Evolutionary conservation across 2,329 filamentous ascomycete genomes (phyloP).

Genomic region (Epichloe scottii): DNA sequence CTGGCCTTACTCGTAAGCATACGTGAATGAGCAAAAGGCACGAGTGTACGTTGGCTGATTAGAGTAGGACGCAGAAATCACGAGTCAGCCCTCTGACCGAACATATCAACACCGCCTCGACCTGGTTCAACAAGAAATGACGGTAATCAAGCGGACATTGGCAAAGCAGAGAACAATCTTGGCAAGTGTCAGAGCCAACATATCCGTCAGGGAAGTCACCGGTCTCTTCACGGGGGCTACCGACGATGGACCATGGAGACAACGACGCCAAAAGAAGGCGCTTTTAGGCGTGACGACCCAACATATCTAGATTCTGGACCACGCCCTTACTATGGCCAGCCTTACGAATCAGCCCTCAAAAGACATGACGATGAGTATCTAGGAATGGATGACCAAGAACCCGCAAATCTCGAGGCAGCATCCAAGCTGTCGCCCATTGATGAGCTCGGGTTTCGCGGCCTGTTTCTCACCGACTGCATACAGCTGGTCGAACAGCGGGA

Average conservation of each 20-base stretch:
- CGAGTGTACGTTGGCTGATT: neutral
- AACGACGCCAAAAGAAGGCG: neutral
- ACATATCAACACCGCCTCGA: slow-evolving; percentile 28
- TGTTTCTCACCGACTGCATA: slow-evolving; percentile 27
- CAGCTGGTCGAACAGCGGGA: slow-evolving; percentile 25
- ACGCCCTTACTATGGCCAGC: neutral
- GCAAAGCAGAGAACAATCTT: slow-evolving; percentile 20
- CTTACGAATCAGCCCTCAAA: neutral
- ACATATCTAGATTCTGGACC: neutral
- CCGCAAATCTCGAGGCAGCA: slow-evolving; percentile 16
- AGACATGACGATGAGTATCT: slow-evolving; percentile 12
- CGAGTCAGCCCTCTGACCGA: slow-evolving; percentile 21
- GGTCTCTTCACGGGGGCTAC: slow-evolving; percentile 8
- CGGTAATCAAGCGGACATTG: slow-evolving; percentile 24
- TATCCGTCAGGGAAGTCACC: slow-evolving; percentile 9
- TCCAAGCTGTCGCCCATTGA: slow-evolving; percentile 25
- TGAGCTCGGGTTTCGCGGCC: slow-evolving; percentile 23
- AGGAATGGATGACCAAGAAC: slow-evolving; percentile 11
- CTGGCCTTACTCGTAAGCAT: slow-evolving; percentile 26
- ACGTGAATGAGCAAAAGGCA: neutral
- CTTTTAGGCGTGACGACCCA: neutral
- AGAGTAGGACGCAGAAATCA: slow-evolving; percentile 1
- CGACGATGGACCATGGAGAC: slow-evolving; percentile 3
- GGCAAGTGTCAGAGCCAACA: slow-evolving; percentile 13
- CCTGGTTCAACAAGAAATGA: slow-evolving; percentile 28